phyloP scores from a whole-genome alignment of 2,329 filamentous ascomycete genomes.

The Colletotrichum shisoi region DNA sequence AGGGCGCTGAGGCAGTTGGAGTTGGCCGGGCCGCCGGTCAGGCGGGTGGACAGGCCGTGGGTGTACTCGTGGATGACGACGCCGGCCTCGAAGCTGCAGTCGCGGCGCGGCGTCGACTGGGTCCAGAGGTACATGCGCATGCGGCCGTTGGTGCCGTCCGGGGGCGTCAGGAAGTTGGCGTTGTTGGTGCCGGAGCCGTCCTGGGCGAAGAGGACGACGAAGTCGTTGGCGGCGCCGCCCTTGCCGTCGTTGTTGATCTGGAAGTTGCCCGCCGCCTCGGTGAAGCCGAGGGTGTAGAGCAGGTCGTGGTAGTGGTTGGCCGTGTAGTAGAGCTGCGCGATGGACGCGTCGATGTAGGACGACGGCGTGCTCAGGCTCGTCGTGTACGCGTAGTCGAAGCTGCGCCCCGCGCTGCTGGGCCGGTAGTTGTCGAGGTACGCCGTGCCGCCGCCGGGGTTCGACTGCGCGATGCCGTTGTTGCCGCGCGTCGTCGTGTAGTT shows the following conservation, averaged over 20 bases:
- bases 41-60: conserved; percentile 64
- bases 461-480: conserved; percentile 63
- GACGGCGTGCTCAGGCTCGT: conserved; percentile 45
- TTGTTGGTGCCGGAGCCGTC: conserved; percentile 60
- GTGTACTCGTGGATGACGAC: conserved; percentile 69
- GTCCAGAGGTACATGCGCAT: conserved; percentile 67
- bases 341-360: conserved; percentile 58
- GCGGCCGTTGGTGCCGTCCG: conserved; percentile 55
- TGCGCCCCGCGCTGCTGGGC: conserved; percentile 50
- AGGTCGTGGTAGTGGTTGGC: conserved; percentile 64
- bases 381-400: conserved; percentile 54
- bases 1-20: conserved; percentile 54
- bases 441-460: conserved; percentile 54
- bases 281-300: conserved; percentile 62
- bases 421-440: conserved; percentile 48
- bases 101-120: conserved; percentile 56
- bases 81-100: conserved; percentile 66
- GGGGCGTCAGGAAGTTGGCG: conserved; percentile 60
- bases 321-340: conserved; percentile 65
- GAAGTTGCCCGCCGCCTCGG: conserved; percentile 63
- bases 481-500: conserved; percentile 59
- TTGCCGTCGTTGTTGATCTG: conserved; percentile 59
- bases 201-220: conserved; percentile 60
- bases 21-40: conserved; percentile 67
- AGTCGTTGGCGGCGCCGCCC: conserved; percentile 58